Evolutionary conservation across 345 rosid genomes (phyloP).

Genomic region (Rhodamnia argentea): DNA sequence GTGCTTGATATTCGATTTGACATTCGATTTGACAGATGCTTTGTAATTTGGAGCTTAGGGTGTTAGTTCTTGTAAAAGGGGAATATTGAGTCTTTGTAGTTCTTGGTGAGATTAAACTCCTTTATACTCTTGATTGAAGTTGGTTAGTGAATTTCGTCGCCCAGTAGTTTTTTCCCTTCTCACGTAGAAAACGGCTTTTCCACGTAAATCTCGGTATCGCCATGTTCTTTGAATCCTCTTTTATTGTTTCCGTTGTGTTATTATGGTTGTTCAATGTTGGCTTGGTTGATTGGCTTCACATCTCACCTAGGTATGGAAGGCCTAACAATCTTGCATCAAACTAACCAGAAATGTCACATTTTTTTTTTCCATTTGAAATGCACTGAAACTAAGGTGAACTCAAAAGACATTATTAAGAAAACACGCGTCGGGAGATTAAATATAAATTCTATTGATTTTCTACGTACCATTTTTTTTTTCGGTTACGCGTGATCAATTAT

Average conservation of each 20-base stretch:
- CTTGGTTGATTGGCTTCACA: too few relatives aligned
- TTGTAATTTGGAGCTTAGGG: too few relatives aligned
- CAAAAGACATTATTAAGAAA: not conserved
- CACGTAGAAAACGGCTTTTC: not conserved
- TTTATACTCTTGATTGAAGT: too few relatives aligned
- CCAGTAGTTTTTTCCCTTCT: not conserved
- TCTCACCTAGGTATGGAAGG: too few relatives aligned
- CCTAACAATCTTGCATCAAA: not conserved
- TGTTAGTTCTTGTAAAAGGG: too few relatives aligned
- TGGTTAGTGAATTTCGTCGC: too few relatives aligned
- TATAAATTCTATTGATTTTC: not conserved
- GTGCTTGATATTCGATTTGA: not conserved
- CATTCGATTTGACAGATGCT: too few relatives aligned
- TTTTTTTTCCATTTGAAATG: too few relatives aligned
- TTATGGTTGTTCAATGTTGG: too few relatives aligned
- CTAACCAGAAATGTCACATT: not conserved
- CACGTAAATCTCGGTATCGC: not conserved
- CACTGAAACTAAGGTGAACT: too few relatives aligned
- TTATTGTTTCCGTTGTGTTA: too few relatives aligned
- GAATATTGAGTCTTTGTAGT: not conserved
- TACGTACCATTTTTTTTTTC: not conserved
- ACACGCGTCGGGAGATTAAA: not conserved
- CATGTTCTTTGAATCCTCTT: not conserved
- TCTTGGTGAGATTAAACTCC: too few relatives aligned
- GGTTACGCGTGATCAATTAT: not conserved